Evolutionary conservation across 306 rosid species (phyloP).

Genomic region (Styphnolobium japonicum): DNA sequence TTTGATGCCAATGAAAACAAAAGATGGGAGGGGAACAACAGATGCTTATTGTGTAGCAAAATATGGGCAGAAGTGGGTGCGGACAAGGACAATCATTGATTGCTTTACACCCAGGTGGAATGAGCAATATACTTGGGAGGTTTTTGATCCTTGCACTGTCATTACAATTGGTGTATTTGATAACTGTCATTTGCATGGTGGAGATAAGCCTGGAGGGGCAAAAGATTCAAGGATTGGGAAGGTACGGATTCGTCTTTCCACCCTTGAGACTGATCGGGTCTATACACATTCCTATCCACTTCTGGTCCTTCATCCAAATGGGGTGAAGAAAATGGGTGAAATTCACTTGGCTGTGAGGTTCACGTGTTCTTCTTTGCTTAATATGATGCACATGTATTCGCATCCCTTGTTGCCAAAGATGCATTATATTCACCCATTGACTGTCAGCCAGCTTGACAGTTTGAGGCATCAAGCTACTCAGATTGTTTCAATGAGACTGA

Average conservation of each 20-base stretch:
- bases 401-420: constrained; percentile 89
- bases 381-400: constrained; percentile 98
- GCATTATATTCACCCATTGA: constrained; percentile 90
- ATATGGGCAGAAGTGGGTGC: constrained; percentile 95
- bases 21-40: constrained; percentile 80
- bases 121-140: constrained; percentile 99
- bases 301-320: constrained; percentile 74
- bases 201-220: constrained; percentile 68
- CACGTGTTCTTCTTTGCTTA: constrained; percentile 84
- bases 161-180: constrained; percentile 93
- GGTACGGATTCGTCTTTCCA: constrained; percentile 93
- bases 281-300: constrained; percentile 94
- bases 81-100: constrained; percentile 96
- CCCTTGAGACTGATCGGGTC: constrained; percentile 90
- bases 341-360: constrained; percentile 97
- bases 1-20: constrained; percentile 90
- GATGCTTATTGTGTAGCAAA: constrained; percentile 97
- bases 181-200: constrained; percentile 89
- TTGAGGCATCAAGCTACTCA: constrained; percentile 97
- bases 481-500: constrained; percentile 80
- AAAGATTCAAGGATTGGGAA: constrained; percentile 83
- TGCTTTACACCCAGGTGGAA: constrained; percentile 91
- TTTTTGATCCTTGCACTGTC: constrained; percentile 94
- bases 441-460: constrained; percentile 89
- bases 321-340: constrained; percentile 99